Evolutionary conservation across 805 yeast species (phyloP), one percentile per base, ranked within the genome.

Genomic region (Candida endomychidarum): DNA sequence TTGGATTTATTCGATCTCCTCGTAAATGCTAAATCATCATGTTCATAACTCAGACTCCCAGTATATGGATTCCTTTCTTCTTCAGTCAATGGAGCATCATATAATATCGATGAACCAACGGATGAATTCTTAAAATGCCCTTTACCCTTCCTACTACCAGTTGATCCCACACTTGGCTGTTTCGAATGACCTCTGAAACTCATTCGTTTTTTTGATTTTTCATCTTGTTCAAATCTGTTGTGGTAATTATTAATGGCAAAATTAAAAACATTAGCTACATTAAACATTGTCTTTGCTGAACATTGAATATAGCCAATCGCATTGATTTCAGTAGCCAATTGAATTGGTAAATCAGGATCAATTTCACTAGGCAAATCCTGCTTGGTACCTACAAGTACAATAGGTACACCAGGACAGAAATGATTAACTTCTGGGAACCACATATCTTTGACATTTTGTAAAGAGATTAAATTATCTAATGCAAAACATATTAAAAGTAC

Each of bases 391-490:
- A 87, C 88, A 24, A 91, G 63, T 19, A 88, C 58, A 12, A 83
- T 74, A 1, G 96, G 95, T 2, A 81, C 74, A 2, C 79, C 83
- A 2, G 90, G 89, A 56, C 96, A 87, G 57, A 83, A 87, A 54
- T 85, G 89, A 43, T 72, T 66, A 1, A 86, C 84, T 57, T 90
- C 98, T 1, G 96, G 96, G 28, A 77, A 77, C 98, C 98, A 90
- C 45, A 75, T 77, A 47, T 87, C 95, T 44, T 72, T 74, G 9
- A 86, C 84, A 54, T 81, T 88, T 37, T 77, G 80, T 41, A 90
- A 67, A 16, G 90, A 79, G 22, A 74, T 74, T 14, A 70, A 63
- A 41, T 74, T 74, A 50, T 81, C 83, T 20, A 87, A 71, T 1
- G 91, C 68, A 58, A 86, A 90, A 43, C 96, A 89, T 7, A 88